These are phyloP conservation scores for Hypoxylon fragiforme DNA, from an alignment of 495 filamentous ascomycete genomes.

Conservation along the genomic window DNA sequence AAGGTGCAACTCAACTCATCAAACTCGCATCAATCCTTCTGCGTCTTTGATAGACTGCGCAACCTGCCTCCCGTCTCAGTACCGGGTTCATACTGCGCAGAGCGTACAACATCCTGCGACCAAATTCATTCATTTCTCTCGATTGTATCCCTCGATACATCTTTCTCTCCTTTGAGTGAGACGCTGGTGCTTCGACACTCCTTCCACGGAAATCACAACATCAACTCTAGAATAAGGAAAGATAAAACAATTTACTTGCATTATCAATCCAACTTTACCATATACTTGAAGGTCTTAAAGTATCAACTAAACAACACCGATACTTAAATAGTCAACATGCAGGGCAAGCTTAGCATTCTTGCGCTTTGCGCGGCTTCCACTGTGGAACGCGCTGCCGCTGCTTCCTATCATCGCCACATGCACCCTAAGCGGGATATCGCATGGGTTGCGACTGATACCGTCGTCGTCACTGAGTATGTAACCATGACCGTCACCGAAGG, in stretches of 20 bases:
- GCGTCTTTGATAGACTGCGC: constrained; percentile 39
- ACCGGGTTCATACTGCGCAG: constrained; percentile 26
- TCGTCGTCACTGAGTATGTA: constrained; percentile 36
- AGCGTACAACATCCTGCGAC: constrained; percentile 31
- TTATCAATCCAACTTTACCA: constrained; percentile 2
- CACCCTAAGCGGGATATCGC: constrained; percentile 37
- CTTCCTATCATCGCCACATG: constrained; percentile 29
- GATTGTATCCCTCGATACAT: constrained; percentile 32
- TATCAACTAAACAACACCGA: background rate
- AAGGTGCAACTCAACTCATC: constrained; percentile 28
- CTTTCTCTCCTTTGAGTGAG: constrained; percentile 31
- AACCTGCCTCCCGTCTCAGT: constrained; percentile 17
- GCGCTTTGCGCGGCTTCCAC: constrained; percentile 37
- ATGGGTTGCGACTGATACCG: constrained; percentile 33
- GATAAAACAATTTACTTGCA: constrained; percentile 2
- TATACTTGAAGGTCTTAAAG: constrained; percentile 2
- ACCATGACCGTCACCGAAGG: constrained; percentile 29
- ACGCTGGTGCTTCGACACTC: constrained; percentile 38
- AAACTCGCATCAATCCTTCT: constrained; percentile 35
- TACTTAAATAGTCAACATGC: constrained; percentile 23
- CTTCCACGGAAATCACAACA: constrained; percentile 25
- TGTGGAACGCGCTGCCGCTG: constrained; percentile 30
- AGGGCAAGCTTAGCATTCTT: constrained; percentile 33
- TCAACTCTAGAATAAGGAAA: constrained; percentile 5
- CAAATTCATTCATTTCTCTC: constrained; percentile 30